These are phyloP conservation scores for Plasmodium malariae DNA, from an alignment of 169 alveolate genomes.

Conservation along the genomic window DNA sequence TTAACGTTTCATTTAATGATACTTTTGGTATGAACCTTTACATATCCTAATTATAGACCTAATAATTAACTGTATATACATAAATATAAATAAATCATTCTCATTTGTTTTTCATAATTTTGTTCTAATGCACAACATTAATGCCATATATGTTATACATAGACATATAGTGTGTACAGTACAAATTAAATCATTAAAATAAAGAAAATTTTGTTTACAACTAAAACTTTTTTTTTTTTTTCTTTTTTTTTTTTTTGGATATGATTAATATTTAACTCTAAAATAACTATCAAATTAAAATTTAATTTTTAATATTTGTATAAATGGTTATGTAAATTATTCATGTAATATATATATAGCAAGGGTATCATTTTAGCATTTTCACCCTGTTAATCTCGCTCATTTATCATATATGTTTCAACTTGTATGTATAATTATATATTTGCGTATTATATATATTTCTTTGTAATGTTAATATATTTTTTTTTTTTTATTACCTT, in stretches of 20 bases:
- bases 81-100: not conserved
- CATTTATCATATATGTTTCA: no score
- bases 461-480: no score
- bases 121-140: not conserved
- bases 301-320: not conserved
- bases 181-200: not conserved
- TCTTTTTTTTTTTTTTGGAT: not conserved
- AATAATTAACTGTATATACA: constrained; percentile 1
- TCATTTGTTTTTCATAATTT: constrained; percentile 1
- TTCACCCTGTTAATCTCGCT: no score
- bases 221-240: not conserved
- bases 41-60: not conserved
- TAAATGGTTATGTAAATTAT: no score
- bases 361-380: no score
- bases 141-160: not conserved
- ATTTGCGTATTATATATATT: no score
- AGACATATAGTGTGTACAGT: not conserved
- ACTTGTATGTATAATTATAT: no score
- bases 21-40: not conserved
- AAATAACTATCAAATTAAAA: no score
- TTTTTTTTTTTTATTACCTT: no score
- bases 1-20: not conserved
- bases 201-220: not conserved
- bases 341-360: no score
- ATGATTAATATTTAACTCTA: no score